Evolutionary conservation across 2,329 filamentous ascomycete genomes (phyloP).

Genomic region (Paraphoma chrysanthemicola): DNA sequence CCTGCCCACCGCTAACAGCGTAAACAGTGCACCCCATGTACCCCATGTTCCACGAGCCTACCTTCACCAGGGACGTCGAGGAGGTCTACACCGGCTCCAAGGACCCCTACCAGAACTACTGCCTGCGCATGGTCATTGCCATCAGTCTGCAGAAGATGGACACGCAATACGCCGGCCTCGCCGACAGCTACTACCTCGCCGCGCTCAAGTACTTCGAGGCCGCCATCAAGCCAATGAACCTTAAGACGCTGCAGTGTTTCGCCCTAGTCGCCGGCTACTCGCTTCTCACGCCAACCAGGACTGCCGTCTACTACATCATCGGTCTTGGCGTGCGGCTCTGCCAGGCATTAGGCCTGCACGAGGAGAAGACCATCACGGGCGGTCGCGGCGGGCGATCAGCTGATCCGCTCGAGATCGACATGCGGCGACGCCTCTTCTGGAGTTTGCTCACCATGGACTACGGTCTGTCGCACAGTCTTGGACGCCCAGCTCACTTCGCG

Average conservation of each 20-base stretch:
- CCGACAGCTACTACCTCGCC: slow-evolving; percentile 92
- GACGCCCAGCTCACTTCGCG: slow-evolving; percentile 84
- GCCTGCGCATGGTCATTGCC: slow-evolving; percentile 88
- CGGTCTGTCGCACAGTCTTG: slow-evolving; percentile 85
- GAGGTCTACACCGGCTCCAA: slow-evolving; percentile 78
- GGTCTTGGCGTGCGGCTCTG: slow-evolving; percentile 87
- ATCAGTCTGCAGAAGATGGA: slow-evolving; percentile 94
- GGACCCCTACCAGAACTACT: slow-evolving; percentile 86
- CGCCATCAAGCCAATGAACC: slow-evolving; percentile 84
- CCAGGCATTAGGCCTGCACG: slow-evolving; percentile 85
- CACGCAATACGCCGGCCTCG: slow-evolving; percentile 86
- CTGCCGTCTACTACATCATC: slow-evolving; percentile 91
- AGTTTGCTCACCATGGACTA: slow-evolving; percentile 87
- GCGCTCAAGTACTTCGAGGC: slow-evolving; percentile 85
- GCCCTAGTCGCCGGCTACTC: slow-evolving; percentile 90
- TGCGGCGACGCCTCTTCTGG: slow-evolving; percentile 89
- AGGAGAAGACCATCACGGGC: slow-evolving; percentile 83
- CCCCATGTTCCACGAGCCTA: slow-evolving; percentile 84
- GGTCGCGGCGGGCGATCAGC: slow-evolving; percentile 66
- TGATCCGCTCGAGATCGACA: slow-evolving; percentile 81
- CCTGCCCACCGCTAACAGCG: slow-evolving; percentile 17
- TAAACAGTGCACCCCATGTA: slow-evolving; percentile 81
- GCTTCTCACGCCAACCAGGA: slow-evolving; percentile 86
- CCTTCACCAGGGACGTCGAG: slow-evolving; percentile 77
- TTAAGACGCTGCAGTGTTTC: slow-evolving; percentile 89